Evolutionary conservation across 2,329 filamentous ascomycete genomes (phyloP), one percentile per base, ranked within the genome.

Genomic region (Talaromyces sp.): DNA sequence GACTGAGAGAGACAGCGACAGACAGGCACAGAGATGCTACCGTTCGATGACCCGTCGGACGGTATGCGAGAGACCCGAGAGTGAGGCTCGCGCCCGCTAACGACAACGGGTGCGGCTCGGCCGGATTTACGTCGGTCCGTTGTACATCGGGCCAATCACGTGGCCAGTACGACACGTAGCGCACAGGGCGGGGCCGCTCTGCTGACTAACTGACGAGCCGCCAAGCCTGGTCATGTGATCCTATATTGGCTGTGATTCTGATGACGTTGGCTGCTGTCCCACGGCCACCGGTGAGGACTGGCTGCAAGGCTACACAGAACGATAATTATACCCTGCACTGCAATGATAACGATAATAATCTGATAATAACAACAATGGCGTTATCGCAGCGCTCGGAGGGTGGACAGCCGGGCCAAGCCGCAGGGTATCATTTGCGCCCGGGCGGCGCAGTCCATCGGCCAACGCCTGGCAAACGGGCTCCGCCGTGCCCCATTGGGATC

Each of bases 81-180:
- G 36, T 57, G 59, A 57, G 59, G 54, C 59, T 61, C 59, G 56
- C 59, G n/a, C 36, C 59, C 59, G 42, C 47, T 28, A 58, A 47
- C 55, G 60, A 51, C 60, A 54, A 49, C 25, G 39, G 19, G 54
- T 39, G 53, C 28, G 28, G n/a, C 30, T 25, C 49, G 19, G 33
- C 36, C 58, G 60, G 60, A 61, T 30, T 55, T 55, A 58, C 13
- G n/a, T 58, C 36, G 60, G 55, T 39, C 60, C 60, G 60, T 36
- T 0, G n/a, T 3, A 10, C 33, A 22, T 33, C 11, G 22, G 42
- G 28, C 55, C 55, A 58, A 58, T 61, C 55, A 42, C 22, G 53
- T 57, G 56, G n/a, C 39, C 28, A 27, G 10, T 10, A 11, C 44
- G 44, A 11, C n/a, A 19, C 17, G 44, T 22, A 47, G 44, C 22